Conservation (phyloP, 2,329 filamentous ascomycete species). For the Graphilbum sp. region DNA sequence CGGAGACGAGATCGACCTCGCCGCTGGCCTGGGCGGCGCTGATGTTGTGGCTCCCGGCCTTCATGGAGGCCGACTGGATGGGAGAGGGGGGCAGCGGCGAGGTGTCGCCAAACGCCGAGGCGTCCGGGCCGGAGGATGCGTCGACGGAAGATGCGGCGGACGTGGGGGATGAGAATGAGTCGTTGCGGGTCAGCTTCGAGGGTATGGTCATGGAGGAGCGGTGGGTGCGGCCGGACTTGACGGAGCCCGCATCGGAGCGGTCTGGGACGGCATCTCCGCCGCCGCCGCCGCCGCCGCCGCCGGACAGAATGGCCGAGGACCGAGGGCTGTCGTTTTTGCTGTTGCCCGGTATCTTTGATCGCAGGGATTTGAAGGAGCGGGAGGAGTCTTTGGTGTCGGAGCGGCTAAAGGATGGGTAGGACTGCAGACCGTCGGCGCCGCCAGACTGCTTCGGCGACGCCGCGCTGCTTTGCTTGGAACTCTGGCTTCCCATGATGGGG, state of each 20-base stretch:
- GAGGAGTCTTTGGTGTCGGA: conserved; percentile 88
- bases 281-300: conserved; percentile 39
- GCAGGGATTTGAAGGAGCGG: conserved; percentile 68
- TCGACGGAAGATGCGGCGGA: conserved; percentile 23
- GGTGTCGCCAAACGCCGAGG: conserved; percentile 23
- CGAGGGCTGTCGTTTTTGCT: conserved; percentile 66
- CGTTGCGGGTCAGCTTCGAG: conserved; percentile 28
- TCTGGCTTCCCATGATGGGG: conserved; percentile 55
- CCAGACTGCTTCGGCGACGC: conserved; percentile 33
- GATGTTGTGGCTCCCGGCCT: conserved; percentile 60
- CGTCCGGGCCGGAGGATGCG: conserved; percentile 21
- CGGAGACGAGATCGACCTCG: conserved; percentile 89
- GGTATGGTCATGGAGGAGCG: conserved; percentile 22
- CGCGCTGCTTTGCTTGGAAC: conserved; percentile 42
- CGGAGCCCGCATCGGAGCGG: conserved; percentile 58
- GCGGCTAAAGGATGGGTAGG: conserved; percentile 81
- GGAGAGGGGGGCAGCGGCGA: conserved; percentile 62
- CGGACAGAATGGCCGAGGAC: conserved; percentile 51
- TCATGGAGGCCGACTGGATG: conserved; percentile 59
- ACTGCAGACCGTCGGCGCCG: conserved; percentile 48
- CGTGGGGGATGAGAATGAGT: conserved; percentile 23
- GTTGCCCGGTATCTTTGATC: conserved; percentile 70
- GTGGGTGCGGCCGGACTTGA: conserved; percentile 51
- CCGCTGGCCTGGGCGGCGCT: conserved; percentile 68
- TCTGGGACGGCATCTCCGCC: conserved; percentile 9